Evolutionary conservation across 805 yeast species (phyloP).

Genomic region (Cyberlindnera xishuangbannaensis): DNA sequence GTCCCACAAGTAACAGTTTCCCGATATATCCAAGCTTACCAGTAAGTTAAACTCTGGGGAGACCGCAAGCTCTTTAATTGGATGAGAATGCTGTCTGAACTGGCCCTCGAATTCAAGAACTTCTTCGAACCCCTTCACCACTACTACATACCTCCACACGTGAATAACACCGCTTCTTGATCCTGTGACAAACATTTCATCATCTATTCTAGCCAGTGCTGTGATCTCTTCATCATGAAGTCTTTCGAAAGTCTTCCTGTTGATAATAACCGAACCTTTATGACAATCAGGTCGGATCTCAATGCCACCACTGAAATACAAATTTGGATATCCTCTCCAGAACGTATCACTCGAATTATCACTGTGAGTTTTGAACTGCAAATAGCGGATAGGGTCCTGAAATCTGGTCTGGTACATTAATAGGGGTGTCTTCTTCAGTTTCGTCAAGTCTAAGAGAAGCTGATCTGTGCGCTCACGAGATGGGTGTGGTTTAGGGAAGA

Average conservation of each 20-base stretch:
- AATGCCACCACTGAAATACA: constrained; percentile 23
- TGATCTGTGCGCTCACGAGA: constrained; percentile 33
- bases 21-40: constrained; percentile 48
- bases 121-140: constrained; percentile 18
- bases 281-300: constrained; percentile 21
- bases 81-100: constrained; percentile 52
- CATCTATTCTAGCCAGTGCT: constrained; percentile 22
- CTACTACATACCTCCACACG: constrained; percentile 38
- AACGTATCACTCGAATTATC: constrained; percentile 27
- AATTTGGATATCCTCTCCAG: constrained; percentile 48
- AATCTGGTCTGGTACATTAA: constrained; percentile 39
- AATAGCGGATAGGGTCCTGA: constrained; percentile 34
- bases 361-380: constrained; percentile 38
- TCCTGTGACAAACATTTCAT: constrained; percentile 29
- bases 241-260: constrained; percentile 25
- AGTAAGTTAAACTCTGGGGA: constrained; percentile 50
- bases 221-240: constrained; percentile 29
- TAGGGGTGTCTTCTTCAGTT: constrained; percentile 31
- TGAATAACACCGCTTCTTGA: constrained; percentile 56
- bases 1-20: constrained; percentile 63
- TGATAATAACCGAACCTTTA: constrained; percentile 21
- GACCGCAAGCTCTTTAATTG: constrained; percentile 40
- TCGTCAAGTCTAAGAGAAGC: constrained; percentile 31
- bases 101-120: constrained; percentile 36
- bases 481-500: constrained; percentile 68